Evolutionary conservation across 1,284 basidiomycete genomes (phyloP), one percentile per base, ranked within the genome.

Genomic region (Ustilago shanxiensis): DNA sequence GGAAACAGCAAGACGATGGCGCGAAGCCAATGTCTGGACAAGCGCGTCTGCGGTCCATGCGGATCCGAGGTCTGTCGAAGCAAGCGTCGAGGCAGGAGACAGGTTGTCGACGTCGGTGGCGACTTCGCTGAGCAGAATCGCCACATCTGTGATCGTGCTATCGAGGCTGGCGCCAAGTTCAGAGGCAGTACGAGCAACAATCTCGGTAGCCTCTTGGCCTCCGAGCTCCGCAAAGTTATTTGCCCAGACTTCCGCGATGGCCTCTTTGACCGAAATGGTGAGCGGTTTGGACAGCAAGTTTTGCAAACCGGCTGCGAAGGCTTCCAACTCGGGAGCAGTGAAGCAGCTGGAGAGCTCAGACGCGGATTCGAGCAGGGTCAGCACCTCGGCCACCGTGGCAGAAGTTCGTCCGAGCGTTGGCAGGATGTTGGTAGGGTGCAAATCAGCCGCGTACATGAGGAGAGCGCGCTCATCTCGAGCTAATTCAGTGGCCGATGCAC

Each of bases 151-250:
- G 49, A 77, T 45, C 2, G 75, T 66, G 64, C 58, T 63, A 35
- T 77, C 71, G 26, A 77, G 67, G 63, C 71, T 71, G 14, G 66
- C 64, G 50, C 75, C 75, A 10, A 77, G 72, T 3, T 77, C 74
- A 3, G 63, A 60, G 31, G 60, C 60, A 31, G 62, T 61, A 2
- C 64, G 65, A 6, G 50, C 37, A 3, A 61, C 52, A 35, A 73
- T 63, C 28, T 64, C 63, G 33, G n/a, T 39, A 1, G 71, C 71
- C 24, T 66, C 71, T 31, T 63, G 60, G 16, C 67, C 71, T 18
- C 62, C 70, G 29, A 73, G 62, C 16, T 56, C 57, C 6, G 60
- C 66, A 18, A 77, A 62, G 58, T 69, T 68, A 55, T 55, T 66
- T 31, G 49, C 51, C 75, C 75, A 77, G 0, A 77, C 53, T 14